Conservation (phyloP, 2,329 filamentous ascomycete genomes). For the Talaromyces sp. region DNA sequence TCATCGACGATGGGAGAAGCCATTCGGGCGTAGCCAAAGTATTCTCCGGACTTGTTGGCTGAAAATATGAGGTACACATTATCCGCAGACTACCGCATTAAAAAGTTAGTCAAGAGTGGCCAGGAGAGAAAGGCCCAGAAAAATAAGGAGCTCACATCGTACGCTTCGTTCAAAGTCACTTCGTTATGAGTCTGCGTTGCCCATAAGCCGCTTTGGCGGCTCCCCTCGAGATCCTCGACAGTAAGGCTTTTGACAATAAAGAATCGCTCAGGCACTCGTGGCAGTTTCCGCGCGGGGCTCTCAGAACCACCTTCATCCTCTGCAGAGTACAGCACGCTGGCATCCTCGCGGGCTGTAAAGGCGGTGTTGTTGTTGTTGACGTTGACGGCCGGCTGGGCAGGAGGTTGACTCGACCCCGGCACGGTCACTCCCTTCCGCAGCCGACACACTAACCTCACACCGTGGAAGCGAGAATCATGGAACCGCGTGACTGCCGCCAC, state of each 20-base stretch:
- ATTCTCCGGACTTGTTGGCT: constrained; percentile 95
- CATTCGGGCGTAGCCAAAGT: constrained; percentile 94
- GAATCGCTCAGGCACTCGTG: constrained; percentile 64
- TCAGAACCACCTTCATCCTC: constrained; percentile 3
- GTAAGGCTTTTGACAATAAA: constrained; percentile 94
- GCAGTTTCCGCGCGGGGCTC: constrained; percentile 5
- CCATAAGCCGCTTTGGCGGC: constrained; percentile 84
- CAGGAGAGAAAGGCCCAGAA: background rate
- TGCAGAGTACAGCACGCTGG: constrained; percentile 12
- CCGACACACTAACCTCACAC: constrained; percentile 79
- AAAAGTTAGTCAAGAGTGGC: background rate
- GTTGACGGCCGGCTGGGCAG: background rate
- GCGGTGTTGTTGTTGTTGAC: background rate
- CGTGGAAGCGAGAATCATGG: constrained; percentile 85
- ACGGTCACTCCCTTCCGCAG: constrained; percentile 57
- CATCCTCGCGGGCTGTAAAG: constrained; percentile 25
- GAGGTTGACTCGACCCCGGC: constrained; percentile 39
- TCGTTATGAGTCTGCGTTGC: constrained; percentile 95
- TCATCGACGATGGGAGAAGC: constrained; percentile 76
- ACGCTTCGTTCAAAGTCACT: constrained; percentile 74
- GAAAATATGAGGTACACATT: constrained; percentile 92
- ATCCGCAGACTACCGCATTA: constrained; percentile 58
- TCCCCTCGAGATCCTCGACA: constrained; percentile 81
- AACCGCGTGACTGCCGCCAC: constrained; percentile 73
- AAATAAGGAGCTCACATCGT: constrained; percentile 55